A percentile compares a stretch with the other conserved stretches of the same genome.
phyloP scores from a whole-genome alignment of 1,139 yeast species.

The Saccharomyces hybrid region DNA sequence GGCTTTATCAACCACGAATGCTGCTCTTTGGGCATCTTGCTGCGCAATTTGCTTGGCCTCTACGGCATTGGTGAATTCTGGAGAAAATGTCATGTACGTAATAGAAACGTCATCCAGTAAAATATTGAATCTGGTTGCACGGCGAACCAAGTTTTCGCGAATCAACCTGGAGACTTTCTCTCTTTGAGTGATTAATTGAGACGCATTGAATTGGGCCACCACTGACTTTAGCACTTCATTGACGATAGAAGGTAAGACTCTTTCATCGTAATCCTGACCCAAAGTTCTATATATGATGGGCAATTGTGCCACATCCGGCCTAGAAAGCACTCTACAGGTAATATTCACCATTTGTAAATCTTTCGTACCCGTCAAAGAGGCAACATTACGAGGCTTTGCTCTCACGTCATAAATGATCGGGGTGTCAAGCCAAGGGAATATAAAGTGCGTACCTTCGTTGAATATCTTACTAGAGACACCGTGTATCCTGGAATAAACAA shows the following conservation, averaged over 20 bases:
- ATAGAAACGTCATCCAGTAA: conserved; percentile 90
- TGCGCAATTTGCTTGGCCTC: conserved; percentile 99
- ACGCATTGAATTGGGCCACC: conserved; percentile 97
- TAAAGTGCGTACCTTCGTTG: conserved; percentile 91
- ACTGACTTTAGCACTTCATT: conserved; percentile 95
- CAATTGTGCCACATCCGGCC: conserved; percentile 72
- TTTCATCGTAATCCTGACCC: conserved; percentile 92
- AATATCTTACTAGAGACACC: conserved; percentile 82
- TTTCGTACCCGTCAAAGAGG: conserved; percentile 97
- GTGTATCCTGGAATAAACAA: conserved; percentile 76
- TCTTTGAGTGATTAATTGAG: conserved; percentile 96
- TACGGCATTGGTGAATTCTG: conserved; percentile 95
- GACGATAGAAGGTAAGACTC: conserved; percentile 92
- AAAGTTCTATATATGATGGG: conserved; percentile 85
- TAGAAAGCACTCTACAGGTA: conserved; percentile 91
- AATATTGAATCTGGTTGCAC: conserved; percentile 86
- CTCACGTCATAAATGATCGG: conserved; percentile 92
- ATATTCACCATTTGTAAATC: conserved; percentile 98
- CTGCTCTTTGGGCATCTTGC: conserved; percentile 98
- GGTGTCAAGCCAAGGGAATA: conserved; percentile 91
- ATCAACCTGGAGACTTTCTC: conserved; percentile 89
- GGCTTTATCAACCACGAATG: conserved; percentile 93
- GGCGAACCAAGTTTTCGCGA: conserved; percentile 81
- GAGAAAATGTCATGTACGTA: conserved; percentile 94
- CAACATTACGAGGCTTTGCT: conserved; percentile 94